Percentiles rank a stretch among this genome's conserved stretches.
phyloP scores from a whole-genome alignment of 768 basidiomycete genomes.

The Butyriboletus loyo region DNA sequence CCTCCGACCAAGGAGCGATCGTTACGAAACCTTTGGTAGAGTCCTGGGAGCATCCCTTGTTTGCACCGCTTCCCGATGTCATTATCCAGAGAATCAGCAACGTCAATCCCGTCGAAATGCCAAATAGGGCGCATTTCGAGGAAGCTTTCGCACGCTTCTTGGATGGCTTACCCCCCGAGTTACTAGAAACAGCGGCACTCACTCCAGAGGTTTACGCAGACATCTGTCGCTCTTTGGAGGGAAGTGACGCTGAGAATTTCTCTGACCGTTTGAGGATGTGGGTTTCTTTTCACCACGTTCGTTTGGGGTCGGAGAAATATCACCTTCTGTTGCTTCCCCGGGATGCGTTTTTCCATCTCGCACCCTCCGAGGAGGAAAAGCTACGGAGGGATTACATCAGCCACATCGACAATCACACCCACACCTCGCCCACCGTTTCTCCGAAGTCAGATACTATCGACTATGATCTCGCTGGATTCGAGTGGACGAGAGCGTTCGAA shows the following conservation, averaged over 20 bases:
- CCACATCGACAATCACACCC: slow-evolving; percentile 30
- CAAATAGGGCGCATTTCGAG: slow-evolving; percentile 52
- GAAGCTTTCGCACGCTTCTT: slow-evolving; percentile 48
- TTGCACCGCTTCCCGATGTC: slow-evolving; percentile 56
- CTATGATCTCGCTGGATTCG: slow-evolving; percentile 27
- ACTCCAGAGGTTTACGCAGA: slow-evolving; percentile 51
- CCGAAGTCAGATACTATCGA: slow-evolving; percentile 18
- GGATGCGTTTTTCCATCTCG: slow-evolving; percentile 54
- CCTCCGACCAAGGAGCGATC: slow-evolving; percentile 36
- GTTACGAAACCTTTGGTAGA: slow-evolving; percentile 45
- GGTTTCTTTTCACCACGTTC: slow-evolving; percentile 58
- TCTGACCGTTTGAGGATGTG: slow-evolving; percentile 49
- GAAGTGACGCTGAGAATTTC: slow-evolving; percentile 29
- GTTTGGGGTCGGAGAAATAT: slow-evolving; percentile 56
- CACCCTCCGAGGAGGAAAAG: slow-evolving; percentile 48
- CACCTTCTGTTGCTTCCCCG: slow-evolving; percentile 58
- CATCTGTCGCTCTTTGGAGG: slow-evolving; percentile 47
- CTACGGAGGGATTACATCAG: slow-evolving; percentile 46
- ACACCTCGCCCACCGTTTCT: slow-evolving; percentile 6
- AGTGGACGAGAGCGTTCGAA: slow-evolving; percentile 47
- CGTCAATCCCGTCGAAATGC: slow-evolving; percentile 58
- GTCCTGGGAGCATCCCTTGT: slow-evolving; percentile 58
- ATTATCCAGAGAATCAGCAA: slow-evolving; percentile 53
- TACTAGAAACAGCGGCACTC: slow-evolving; percentile 61
- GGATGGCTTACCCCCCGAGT: slow-evolving; percentile 47